A percentile compares a stretch with the other conserved stretches of the same genome.
Evolutionary conservation across 2,329 filamentous ascomycete genomes (phyloP).

Genomic region (Neophaeococcomyces aloes): DNA sequence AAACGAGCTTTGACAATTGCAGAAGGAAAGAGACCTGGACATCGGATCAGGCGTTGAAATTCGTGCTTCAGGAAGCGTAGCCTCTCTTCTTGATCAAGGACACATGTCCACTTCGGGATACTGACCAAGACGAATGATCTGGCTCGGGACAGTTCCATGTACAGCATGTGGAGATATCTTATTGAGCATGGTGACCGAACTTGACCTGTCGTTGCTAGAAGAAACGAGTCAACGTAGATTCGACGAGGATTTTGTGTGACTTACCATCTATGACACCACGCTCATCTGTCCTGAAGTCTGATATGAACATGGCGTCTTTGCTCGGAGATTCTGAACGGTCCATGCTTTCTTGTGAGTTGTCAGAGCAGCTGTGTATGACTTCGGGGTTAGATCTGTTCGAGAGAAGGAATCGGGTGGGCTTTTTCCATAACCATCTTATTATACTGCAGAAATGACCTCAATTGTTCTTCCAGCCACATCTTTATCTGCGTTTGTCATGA

Average conservation of each 20-base stretch:
- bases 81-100: slow-evolving; percentile 8
- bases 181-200: slow-evolving; percentile 11
- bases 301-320: too few relatives aligned
- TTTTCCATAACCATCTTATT: too few relatives aligned
- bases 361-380: too few relatives aligned
- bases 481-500: too few relatives aligned
- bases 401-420: too few relatives aligned
- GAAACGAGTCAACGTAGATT: background rate
- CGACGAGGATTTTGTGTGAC: background rate
- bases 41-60: slow-evolving; percentile 10
- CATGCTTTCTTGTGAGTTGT: too few relatives aligned
- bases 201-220: slow-evolving; percentile 8
- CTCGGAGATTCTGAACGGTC: too few relatives aligned
- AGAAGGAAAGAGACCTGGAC: slow-evolving; percentile 15
- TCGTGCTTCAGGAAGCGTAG: slow-evolving; percentile 11
- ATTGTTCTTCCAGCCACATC: too few relatives aligned
- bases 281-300: too few relatives aligned
- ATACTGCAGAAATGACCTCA: too few relatives aligned
- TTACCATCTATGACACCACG: slow-evolving; percentile 1
- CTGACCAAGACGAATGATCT: slow-evolving; percentile 13
- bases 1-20: slow-evolving; percentile 8
- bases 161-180: slow-evolving; percentile 11
- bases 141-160: slow-evolving; percentile 14
- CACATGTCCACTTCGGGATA: slow-evolving; percentile 1
- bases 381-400: too few relatives aligned